These are phyloP conservation scores for Fonsecaea pedrosoi DNA, from an alignment of 2,329 filamentous ascomycete genomes.

Conservation along the genomic window DNA sequence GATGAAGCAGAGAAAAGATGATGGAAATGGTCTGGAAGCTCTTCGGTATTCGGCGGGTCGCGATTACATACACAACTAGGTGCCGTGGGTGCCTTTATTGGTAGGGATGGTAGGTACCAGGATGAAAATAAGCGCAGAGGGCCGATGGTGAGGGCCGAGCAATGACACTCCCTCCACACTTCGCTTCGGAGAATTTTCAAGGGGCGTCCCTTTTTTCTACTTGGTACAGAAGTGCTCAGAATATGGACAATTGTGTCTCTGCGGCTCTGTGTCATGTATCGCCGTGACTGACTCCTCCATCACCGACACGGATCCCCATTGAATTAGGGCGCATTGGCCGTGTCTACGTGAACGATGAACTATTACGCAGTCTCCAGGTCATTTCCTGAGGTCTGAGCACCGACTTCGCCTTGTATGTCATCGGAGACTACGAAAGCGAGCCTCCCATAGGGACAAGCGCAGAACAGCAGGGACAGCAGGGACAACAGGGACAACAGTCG, in stretches of 20 bases:
- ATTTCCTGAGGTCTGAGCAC: background rate
- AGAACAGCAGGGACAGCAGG: background rate
- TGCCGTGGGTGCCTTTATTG: too few relatives aligned
- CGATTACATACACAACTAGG: conserved; percentile 17
- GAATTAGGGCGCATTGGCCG: background rate
- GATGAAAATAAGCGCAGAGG: background rate
- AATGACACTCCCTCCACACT: background rate
- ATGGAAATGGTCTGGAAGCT: conserved; percentile 21
- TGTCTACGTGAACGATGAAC: background rate
- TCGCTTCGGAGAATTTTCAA: background rate
- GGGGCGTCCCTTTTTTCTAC: background rate
- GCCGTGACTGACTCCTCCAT: background rate
- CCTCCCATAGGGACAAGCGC: background rate
- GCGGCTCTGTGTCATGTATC: background rate
- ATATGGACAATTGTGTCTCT: background rate
- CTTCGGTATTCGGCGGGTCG: conserved; percentile 20
- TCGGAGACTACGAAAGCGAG: background rate
- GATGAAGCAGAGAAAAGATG: conserved; percentile 3
- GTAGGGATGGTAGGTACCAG: background rate
- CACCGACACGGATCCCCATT: background rate
- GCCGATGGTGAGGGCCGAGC: background rate
- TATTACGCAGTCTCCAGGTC: background rate
- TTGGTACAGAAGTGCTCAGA: background rate
- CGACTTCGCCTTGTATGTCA: background rate
- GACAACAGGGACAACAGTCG: background rate